Evolutionary conservation across 352 stramenopile genomes (phyloP).

Genomic region (Globisporangium abappressorium): DNA sequence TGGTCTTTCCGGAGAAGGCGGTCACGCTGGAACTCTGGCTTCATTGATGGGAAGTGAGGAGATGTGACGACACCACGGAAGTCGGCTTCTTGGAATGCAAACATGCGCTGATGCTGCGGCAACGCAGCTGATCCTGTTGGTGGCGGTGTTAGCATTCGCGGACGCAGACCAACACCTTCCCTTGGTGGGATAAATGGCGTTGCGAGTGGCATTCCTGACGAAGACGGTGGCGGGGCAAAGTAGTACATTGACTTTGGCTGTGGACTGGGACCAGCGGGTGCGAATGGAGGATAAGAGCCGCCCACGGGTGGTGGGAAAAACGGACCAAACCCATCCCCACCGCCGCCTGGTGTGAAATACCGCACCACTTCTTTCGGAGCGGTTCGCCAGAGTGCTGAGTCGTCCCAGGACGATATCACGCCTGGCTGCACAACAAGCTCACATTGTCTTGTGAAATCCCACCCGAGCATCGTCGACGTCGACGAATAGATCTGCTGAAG

Average conservation of each 20-base stretch:
- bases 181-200: background rate
- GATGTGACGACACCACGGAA: slow-evolving; percentile 13
- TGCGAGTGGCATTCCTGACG: background rate
- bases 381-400: slow-evolving; percentile 60
- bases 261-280: background rate
- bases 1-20: background rate
- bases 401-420: slow-evolving; percentile 34
- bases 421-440: slow-evolving; percentile 28
- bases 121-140: background rate
- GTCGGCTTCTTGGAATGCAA: slow-evolving; percentile 10
- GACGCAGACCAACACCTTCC: background rate
- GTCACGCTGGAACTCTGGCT: slow-evolving; percentile 2
- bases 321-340: slow-evolving; percentile 20
- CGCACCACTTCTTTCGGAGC: slow-evolving; percentile 70
- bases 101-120: slow-evolving; percentile 1
- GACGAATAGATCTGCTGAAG: slow-evolving; percentile 75
- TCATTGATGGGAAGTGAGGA: background rate
- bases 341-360: slow-evolving; percentile 48
- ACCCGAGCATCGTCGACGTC: slow-evolving; percentile 66
- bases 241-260: slow-evolving; percentile 45
- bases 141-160: slow-evolving; percentile 9
- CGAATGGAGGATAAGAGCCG: slow-evolving; percentile 8
- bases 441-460: slow-evolving; percentile 64
- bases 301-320: slow-evolving; percentile 22
- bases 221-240: slow-evolving; percentile 21